phyloP scores from a whole-genome alignment of 208 protist genomes.

The Lotmaria passim region DNA sequence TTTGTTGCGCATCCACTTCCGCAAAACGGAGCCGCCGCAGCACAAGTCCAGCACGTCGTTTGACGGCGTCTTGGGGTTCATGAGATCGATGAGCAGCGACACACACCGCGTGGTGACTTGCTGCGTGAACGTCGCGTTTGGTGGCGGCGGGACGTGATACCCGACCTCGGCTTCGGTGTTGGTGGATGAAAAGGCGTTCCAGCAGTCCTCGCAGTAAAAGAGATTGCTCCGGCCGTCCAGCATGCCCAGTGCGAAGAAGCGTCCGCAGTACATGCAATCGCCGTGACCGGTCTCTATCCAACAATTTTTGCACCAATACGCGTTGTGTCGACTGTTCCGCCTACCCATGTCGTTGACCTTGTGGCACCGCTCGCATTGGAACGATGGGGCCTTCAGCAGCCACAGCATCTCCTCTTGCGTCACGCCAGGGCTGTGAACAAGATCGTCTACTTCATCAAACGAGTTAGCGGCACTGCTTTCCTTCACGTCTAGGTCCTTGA shows the following conservation, averaged over 20 bases:
- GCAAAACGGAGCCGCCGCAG: constrained; percentile 75
- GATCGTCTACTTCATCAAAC: constrained; percentile 58
- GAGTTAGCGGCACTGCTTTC: constrained; percentile 34
- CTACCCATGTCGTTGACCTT: constrained; percentile 78
- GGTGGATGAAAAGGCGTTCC: constrained; percentile 65
- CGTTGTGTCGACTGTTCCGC: constrained; percentile 51
- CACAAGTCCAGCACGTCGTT: constrained; percentile 89
- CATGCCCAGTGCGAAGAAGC: constrained; percentile 61
- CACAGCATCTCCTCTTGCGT: constrained; percentile 77
- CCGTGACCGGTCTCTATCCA: constrained; percentile 87
- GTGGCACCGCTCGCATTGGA: constrained; percentile 76
- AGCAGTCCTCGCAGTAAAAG: constrained; percentile 89
- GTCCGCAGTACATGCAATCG: constrained; percentile 81
- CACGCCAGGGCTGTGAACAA: constrained; percentile 74
- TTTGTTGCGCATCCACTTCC: constrained; percentile 89
- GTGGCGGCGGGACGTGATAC: constrained; percentile 77
- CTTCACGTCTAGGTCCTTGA: constrained; percentile 44
- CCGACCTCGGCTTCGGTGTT: constrained; percentile 73
- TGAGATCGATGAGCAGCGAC: constrained; percentile 76
- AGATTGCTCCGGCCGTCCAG: constrained; percentile 57
- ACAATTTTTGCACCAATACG: constrained; percentile 85
- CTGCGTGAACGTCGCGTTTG: constrained; percentile 70
- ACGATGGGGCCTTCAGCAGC: constrained; percentile 65
- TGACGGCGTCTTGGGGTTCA: constrained; percentile 71
- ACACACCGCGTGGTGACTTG: constrained; percentile 79